A percentile compares a stretch with the other conserved stretches of the same genome.
phyloP scores from a whole-genome alignment of 768 basidiomycete genomes.

The Amanita jacksonii region DNA sequence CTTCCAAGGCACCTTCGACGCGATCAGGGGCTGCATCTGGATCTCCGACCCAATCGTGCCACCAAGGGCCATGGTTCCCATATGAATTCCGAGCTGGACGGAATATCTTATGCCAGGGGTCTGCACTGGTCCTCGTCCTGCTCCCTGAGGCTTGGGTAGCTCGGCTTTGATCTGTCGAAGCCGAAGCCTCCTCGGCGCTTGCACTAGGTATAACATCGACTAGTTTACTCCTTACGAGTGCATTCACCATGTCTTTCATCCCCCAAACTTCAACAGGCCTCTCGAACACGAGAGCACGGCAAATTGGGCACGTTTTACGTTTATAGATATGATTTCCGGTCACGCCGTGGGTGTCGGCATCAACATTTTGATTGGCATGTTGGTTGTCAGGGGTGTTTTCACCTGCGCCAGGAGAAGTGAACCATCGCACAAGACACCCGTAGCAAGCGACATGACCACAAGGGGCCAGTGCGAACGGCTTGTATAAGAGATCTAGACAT shows the following conservation, averaged over 20 bases:
- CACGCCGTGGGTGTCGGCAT: conserved; percentile 22
- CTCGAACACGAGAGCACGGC: conserved; percentile 48
- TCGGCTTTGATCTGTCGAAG: conserved; percentile 18
- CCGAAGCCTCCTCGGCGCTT: conserved; percentile 14
- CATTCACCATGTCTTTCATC: conserved; percentile 54
- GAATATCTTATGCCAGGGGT: conserved; percentile 67
- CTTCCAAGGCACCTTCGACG: conserved; percentile 23
- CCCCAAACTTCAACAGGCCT: conserved; percentile 66
- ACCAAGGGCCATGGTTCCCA: conserved; percentile 1
- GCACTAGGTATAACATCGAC: conserved; percentile 20
- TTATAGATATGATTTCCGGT: conserved; percentile 40
- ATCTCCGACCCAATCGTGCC: conserved; percentile 6
- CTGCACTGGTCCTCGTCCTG: conserved; percentile 16
- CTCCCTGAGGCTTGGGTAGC: conserved; percentile 14
- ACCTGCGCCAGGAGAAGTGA: conserved; percentile 34
- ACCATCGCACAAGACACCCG: conserved; percentile 68
- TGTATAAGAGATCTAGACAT: conserved; percentile 65
- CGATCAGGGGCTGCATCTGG: conserved; percentile 14
- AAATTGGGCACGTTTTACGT: conserved; percentile 67
- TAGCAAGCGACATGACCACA: conserved; percentile 73
- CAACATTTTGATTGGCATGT: conserved; percentile 17
- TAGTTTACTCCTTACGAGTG: conserved; percentile 45
- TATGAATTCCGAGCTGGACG: conserved; percentile 12
- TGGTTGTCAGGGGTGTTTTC: conserved; percentile 14
- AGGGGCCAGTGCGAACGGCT: conserved; percentile 64